Conservation (phyloP, 345 rosid species). For the Gossypium rotundifolium region DNA sequence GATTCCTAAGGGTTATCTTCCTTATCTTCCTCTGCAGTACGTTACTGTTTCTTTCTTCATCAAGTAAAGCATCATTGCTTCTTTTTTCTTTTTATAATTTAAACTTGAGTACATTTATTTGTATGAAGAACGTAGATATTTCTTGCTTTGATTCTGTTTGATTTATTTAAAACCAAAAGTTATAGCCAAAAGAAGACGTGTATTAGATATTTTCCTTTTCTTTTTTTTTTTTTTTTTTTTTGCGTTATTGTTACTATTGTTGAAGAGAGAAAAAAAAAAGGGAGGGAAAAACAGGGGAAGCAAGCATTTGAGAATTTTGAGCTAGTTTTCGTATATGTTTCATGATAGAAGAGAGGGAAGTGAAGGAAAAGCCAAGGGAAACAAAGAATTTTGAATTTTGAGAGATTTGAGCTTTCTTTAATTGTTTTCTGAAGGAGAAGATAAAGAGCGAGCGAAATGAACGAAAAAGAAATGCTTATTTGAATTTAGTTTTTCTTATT, state of each 20-base stretch:
- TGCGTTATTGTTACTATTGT: neutral
- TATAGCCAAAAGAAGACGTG: neutral
- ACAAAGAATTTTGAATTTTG: neutral
- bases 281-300: neutral
- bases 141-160: neutral
- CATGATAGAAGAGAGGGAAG: neutral
- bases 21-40: conserved; percentile 9
- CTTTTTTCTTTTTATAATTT: neutral
- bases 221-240: neutral
- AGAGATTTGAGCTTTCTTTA: neutral
- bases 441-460: neutral
- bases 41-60: neutral
- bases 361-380: neutral
- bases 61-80: neutral
- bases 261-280: neutral
- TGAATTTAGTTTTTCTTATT: neutral
- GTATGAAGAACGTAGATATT: neutral
- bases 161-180: neutral
- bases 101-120: neutral
- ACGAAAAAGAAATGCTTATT: neutral
- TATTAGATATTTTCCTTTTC: neutral
- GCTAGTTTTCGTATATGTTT: neutral
- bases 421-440: neutral
- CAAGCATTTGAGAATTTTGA: neutral
- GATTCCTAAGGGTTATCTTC: neutral